Evolutionary conservation across 441 rosid genomes (phyloP).

Genomic region (Viola pubescens): DNA sequence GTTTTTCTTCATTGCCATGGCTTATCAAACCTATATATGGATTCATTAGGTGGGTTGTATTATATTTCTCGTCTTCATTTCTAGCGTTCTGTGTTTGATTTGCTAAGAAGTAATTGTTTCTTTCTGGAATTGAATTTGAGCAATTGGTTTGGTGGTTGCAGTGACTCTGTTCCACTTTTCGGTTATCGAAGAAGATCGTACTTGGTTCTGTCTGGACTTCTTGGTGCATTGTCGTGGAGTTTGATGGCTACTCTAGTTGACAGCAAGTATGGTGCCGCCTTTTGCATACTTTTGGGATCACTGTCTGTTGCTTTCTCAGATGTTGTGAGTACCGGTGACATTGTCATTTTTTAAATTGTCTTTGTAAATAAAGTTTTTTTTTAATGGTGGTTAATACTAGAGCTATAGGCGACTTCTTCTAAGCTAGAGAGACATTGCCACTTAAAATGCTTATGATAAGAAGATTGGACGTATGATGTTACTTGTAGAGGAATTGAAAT

Average conservation of each 20-base stretch:
- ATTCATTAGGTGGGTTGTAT: constrained; percentile 59
- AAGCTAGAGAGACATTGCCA: too few species aligned
- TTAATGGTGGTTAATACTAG: background rate
- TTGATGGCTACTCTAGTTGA: constrained; percentile 89
- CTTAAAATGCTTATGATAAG: too few species aligned
- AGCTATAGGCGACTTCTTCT: too few species aligned
- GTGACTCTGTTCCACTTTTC: constrained; percentile 85
- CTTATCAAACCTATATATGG: constrained; percentile 91
- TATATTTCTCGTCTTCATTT: constrained; percentile 12
- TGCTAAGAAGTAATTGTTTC: constrained; percentile 3
- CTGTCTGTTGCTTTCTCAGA: constrained; percentile 97
- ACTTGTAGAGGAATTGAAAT: too few species aligned
- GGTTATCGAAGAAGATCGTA: constrained; percentile 96
- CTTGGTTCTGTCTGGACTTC: constrained; percentile 87
- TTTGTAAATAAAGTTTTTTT: background rate
- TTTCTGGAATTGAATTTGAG: constrained; percentile 13
- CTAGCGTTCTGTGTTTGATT: constrained; percentile 1
- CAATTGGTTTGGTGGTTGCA: constrained; percentile 25
- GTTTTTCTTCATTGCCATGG: constrained; percentile 94
- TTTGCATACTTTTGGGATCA: constrained; percentile 86
- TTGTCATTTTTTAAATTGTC: background rate
- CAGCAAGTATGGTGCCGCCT: constrained; percentile 73
- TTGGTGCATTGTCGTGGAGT: constrained; percentile 93
- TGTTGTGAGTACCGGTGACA: constrained; percentile 47
- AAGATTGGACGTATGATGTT: too few species aligned